Evolutionary conservation across 441 rosid species (phyloP), one percentile per base, ranked within the genome.

Genomic region (Euphorbia celastroides): DNA sequence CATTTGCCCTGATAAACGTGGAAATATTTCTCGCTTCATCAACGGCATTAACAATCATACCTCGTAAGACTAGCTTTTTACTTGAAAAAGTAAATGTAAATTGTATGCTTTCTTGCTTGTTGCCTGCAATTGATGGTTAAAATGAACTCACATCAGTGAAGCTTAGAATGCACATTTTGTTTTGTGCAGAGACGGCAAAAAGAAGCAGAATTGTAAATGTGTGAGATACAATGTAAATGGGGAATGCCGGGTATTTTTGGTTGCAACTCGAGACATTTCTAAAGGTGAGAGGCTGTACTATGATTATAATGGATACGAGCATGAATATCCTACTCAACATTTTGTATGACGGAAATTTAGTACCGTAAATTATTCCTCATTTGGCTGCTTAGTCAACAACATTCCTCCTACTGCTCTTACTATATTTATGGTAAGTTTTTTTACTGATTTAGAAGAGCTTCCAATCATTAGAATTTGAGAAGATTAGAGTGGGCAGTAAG

Each of bases 191-290:
- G 87, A 84, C 57, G 86, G 92, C 67, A 92, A 78, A 83, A 88
- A 81, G 89, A 92, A 92, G 85, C 93, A 86, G 84, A 92, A 92
- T 72, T 84, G 93, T 76, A 92, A 92, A 74, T 92, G 97, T 72
- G 96, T 92, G 83, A 90, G 98, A 80, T 92, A 85, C 74, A 76
- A 76, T 80, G 83, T 88, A 50, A 81, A 88, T 34, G 93, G 96
- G 1, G 96, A 92, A 75, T 90, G 93, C 79, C 74, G 92, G 70
- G 97, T 88, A 69, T 77, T 90, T 78, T 76, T 92, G 85, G 95
- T 92, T 71, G 97, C 97, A 30, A 90, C 86, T 36, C 88, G 92
- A 13, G 98, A 90, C 71, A 90, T 92, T 70, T 72, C 87, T 8
- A 82, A 80, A 68, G 88, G 84, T 78, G 86, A 75, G 74, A 71